Evolutionary conservation across 2,329 filamentous ascomycete species (phyloP).

Genomic region (Beauveria asiatica): DNA sequence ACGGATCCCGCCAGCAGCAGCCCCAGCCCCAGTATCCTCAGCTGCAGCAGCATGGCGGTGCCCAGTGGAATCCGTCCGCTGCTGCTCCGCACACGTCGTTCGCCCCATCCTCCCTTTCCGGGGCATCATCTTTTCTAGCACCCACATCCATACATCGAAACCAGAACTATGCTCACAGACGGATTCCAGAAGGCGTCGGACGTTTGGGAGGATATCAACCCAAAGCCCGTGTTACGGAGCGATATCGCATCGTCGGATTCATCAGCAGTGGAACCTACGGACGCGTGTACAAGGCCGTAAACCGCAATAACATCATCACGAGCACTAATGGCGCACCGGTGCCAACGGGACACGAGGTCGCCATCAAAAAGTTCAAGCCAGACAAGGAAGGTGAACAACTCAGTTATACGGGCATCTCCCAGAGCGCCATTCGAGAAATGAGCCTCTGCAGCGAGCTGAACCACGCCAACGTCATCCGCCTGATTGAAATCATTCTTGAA

Average conservation of each 20-base stretch:
- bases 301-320: constrained; percentile 34
- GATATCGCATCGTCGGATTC: constrained; percentile 95
- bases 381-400: constrained; percentile 95
- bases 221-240: constrained; percentile 84
- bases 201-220: constrained; percentile 51
- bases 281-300: constrained; percentile 89
- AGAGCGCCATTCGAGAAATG: constrained; percentile 96
- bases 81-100: constrained; percentile 10
- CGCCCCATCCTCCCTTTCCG: background rate
- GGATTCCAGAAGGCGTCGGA: constrained; percentile 42
- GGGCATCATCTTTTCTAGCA: background rate
- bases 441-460: constrained; percentile 86
- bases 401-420: constrained; percentile 94
- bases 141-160: background rate
- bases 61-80: constrained; percentile 2
- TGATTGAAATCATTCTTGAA: constrained; percentile 93
- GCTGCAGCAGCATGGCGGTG: background rate
- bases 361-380: constrained; percentile 99
- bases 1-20: background rate
- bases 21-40: background rate
- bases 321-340: constrained; percentile 6
- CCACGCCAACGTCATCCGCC: constrained; percentile 80
- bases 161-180: constrained; percentile 25
- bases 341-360: constrained; percentile 65
- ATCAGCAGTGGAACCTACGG: constrained; percentile 98